Conservation (phyloP, 306 rosid genomes). For the Vigna nakashimae region DNA sequence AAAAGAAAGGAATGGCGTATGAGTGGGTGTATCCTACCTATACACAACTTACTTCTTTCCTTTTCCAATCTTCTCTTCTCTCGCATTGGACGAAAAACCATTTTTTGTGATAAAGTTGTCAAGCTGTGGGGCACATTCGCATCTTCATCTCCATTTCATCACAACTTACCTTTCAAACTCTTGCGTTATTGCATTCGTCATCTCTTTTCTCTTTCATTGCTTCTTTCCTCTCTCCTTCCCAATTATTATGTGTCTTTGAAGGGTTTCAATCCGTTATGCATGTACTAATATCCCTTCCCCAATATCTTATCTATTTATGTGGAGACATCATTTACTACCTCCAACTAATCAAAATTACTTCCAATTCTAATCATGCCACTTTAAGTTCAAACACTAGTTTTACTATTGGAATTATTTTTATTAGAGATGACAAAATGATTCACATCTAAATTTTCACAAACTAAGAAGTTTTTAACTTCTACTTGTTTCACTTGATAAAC, state of each 20-base stretch:
- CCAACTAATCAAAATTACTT: neutral
- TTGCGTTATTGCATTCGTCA: conserved; percentile 61
- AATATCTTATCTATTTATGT: conserved; percentile 14
- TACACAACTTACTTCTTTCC: conserved; percentile 13
- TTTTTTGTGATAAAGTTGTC: conserved; percentile 37
- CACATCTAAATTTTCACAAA: too few species aligned
- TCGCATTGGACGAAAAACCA: conserved; percentile 39
- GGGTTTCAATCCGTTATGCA: neutral
- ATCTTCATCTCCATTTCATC: conserved; percentile 43
- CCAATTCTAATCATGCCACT: neutral
- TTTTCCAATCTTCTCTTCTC: conserved; percentile 41
- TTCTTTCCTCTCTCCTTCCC: conserved; percentile 30
- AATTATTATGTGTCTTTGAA: conserved; percentile 37
- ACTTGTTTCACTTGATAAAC: too few species aligned
- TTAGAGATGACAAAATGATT: too few species aligned
- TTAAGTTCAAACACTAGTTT: neutral
- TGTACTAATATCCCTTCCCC: neutral
- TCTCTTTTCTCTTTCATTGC: conserved; percentile 26
- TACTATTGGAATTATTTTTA: too few species aligned
- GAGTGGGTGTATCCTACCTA: conserved; percentile 37
- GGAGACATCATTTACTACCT: neutral
- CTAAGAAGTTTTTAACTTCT: too few species aligned
- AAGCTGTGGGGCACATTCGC: conserved; percentile 46
- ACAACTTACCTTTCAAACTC: conserved; percentile 40
- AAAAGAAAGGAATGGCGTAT: conserved; percentile 50